Conservation (phyloP, 1,284 basidiomycete genomes). For the Cystobasidiaceae sp. region DNA sequence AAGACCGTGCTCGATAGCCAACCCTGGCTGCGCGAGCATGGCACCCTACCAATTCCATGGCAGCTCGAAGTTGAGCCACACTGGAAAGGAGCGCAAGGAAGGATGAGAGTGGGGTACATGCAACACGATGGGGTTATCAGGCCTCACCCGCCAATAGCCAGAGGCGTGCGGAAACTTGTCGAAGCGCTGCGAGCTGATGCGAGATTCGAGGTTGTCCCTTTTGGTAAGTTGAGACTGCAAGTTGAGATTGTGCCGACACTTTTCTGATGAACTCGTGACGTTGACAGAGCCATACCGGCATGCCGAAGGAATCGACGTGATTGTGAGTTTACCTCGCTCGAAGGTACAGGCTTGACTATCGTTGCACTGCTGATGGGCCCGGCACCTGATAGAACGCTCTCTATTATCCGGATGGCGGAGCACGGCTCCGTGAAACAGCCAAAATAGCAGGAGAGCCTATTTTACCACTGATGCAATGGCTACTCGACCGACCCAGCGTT, state of each 20-base stretch:
- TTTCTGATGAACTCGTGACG: too few relatives aligned
- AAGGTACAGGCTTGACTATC: too few relatives aligned
- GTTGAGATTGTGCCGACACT: too few relatives aligned
- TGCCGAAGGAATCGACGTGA: too few relatives aligned
- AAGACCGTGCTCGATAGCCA: conserved; percentile 41
- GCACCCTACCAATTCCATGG: conserved; percentile 40
- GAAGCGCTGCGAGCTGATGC: conserved; percentile 36
- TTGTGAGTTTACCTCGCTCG: too few relatives aligned
- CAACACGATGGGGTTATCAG: conserved; percentile 47
- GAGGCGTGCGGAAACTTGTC: conserved; percentile 45
- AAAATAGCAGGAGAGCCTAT: conserved; percentile 42
- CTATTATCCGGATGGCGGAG: conserved; percentile 46
- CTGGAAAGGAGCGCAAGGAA: conserved; percentile 35
- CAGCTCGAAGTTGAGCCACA: conserved; percentile 15
- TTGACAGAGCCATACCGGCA: too few relatives aligned
- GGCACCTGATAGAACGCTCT: conserved; percentile 24
- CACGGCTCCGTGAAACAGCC: conserved; percentile 35
- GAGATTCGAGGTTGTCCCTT: conserved; percentile 17
- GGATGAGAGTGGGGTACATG: conserved; percentile 47
- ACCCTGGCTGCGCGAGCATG: conserved; percentile 46
- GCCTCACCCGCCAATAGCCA: conserved; percentile 46
- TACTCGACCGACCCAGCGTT: conserved; percentile 31
- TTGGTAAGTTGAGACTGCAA: neutral
- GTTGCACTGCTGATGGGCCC: too few relatives aligned
- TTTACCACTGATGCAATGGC: conserved; percentile 44